phyloP scores from a whole-genome alignment of 768 basidiomycete species.

The Russula emetica region DNA sequence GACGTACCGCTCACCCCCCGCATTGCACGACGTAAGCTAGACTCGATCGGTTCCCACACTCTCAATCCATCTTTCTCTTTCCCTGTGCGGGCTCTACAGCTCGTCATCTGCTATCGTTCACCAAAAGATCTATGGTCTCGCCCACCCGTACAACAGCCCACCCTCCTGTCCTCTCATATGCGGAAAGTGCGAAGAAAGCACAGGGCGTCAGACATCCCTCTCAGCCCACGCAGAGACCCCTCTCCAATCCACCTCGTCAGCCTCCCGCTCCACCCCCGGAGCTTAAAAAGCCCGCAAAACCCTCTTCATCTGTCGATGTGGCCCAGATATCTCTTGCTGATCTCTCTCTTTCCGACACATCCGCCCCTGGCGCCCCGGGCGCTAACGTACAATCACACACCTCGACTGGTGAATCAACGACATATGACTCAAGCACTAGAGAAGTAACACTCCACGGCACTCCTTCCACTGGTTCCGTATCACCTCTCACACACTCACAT shows the following conservation, averaged over 20 bases:
- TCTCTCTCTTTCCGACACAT: constrained; percentile 16
- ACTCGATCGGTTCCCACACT: constrained; percentile 21
- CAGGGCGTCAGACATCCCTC: constrained; percentile 33
- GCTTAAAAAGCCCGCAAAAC: constrained; percentile 2
- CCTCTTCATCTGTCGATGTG: constrained; percentile 13
- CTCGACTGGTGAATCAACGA: constrained; percentile 10
- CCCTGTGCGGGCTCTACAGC: constrained; percentile 18
- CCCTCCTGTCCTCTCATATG: constrained; percentile 50
- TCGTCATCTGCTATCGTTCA: constrained; percentile 30
- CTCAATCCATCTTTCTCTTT: constrained; percentile 28
- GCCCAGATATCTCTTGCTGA: constrained; percentile 5
- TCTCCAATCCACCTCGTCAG: constrained; percentile 19
- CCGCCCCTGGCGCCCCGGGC: constrained; percentile 5
- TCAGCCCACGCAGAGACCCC: constrained; percentile 21
- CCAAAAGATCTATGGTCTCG: constrained; percentile 33
- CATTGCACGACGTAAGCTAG: constrained; percentile 5
- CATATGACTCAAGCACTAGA: constrained; percentile 6
- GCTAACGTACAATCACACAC: constrained; percentile 4
- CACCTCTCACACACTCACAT: constrained; percentile 21
- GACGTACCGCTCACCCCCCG: too few species aligned
- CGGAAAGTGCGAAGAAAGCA: constrained; percentile 39
- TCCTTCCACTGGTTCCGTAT: constrained; percentile 3
- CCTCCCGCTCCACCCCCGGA: constrained; percentile 13
- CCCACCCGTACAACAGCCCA: constrained; percentile 33
- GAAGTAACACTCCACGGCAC: constrained; percentile 8